Conservation (phyloP, 2,329 filamentous ascomycete genomes). For the Fusarium sororula region DNA sequence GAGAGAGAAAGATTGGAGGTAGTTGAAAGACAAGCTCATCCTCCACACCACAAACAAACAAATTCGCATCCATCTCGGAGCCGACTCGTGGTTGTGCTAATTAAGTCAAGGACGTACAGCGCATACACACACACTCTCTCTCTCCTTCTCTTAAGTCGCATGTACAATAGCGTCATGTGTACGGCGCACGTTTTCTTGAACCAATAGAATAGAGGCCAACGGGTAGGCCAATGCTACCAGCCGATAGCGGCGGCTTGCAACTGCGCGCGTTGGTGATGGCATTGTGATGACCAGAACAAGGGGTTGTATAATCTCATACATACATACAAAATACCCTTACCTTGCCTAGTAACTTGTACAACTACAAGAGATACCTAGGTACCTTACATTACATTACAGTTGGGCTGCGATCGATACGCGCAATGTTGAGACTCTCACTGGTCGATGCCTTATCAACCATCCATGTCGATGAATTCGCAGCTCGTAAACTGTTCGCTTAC, state of each 20-base stretch:
- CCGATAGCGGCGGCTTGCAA: slow-evolving; percentile 33
- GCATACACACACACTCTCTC: not conserved
- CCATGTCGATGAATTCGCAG: not conserved
- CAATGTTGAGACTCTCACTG: slow-evolving; percentile 11
- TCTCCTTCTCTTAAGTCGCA: slow-evolving; percentile 11
- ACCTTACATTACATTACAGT: not conserved
- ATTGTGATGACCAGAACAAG: slow-evolving; percentile 24
- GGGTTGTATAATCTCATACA: not conserved
- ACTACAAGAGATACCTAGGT: not conserved
- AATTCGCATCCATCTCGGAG: slow-evolving; percentile 10
- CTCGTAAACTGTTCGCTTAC: slow-evolving; percentile 13
- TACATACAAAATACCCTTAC: not conserved
- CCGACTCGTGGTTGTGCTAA: slow-evolving; percentile 12
- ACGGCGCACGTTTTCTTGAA: slow-evolving; percentile 17
- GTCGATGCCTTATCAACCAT: slow-evolving; percentile 29
- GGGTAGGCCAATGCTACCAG: slow-evolving; percentile 32
- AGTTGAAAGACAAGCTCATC: slow-evolving; percentile 6
- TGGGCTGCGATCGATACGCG: slow-evolving; percentile 24
- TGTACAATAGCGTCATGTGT: slow-evolving; percentile 42
- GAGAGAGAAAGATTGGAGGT: not conserved
- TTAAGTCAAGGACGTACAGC: slow-evolving; percentile 8
- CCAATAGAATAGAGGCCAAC: slow-evolving; percentile 28
- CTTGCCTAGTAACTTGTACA: not conserved
- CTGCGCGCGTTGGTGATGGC: slow-evolving; percentile 21
- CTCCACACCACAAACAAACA: slow-evolving; percentile 8